These are phyloP conservation scores for Mycena galericulata DNA, from an alignment of 768 basidiomycete species.

Conservation along the genomic window DNA sequence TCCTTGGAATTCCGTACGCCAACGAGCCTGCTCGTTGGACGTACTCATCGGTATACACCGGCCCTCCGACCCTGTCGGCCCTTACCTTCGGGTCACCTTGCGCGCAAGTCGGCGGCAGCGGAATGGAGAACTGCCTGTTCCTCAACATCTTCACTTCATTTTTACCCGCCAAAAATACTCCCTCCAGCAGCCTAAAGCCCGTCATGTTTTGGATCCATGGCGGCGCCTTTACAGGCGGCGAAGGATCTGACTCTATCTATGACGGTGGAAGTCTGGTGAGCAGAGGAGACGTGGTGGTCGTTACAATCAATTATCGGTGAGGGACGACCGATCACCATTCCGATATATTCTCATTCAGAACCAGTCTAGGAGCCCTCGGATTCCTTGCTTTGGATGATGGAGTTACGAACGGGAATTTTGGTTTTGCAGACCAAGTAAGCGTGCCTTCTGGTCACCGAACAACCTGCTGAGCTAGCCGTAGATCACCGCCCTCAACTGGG, in stretches of 20 bases:
- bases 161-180: conserved; percentile 37
- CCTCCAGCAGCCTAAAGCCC: conserved; percentile 46
- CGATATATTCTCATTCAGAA: background rate
- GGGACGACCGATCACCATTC: conserved; percentile 22
- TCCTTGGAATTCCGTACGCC: conserved; percentile 65
- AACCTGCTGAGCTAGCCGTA: conserved; percentile 30
- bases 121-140: conserved; percentile 59
- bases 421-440: conserved; percentile 57
- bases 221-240: conserved; percentile 57
- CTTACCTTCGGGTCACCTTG: conserved; percentile 49
- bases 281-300: conserved; percentile 52
- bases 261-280: conserved; percentile 60
- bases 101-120: conserved; percentile 39
- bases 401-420: conserved; percentile 59
- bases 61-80: conserved; percentile 40
- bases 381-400: conserved; percentile 58
- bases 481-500: conserved; percentile 56
- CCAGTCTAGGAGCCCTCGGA: conserved; percentile 53
- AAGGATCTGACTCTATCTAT: conserved; percentile 53
- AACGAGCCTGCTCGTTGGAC: conserved; percentile 56
- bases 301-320: conserved; percentile 57
- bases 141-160: conserved; percentile 60
- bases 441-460: conserved; percentile 29
- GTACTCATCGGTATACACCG: conserved; percentile 53
- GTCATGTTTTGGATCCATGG: conserved; percentile 67